Conservation (phyloP, 2,329 filamentous ascomycete genomes). For the Pestalotiopsis sp. region DNA sequence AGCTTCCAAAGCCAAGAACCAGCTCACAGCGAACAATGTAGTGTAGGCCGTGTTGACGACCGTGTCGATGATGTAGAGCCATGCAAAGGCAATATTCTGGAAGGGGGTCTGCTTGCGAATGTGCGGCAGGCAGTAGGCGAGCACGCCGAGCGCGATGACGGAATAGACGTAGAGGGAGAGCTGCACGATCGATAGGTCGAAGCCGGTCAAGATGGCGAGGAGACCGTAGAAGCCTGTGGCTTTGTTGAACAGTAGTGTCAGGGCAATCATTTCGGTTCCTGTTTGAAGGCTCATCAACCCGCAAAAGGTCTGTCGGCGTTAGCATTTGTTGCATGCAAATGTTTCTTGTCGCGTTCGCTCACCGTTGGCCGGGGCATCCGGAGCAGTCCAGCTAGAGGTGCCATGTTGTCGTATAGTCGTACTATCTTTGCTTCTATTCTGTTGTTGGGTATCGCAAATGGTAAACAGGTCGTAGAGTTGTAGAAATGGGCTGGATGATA, state of each 20-base stretch:
- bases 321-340: conserved; percentile 14
- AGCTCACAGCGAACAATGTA: conserved; percentile 76
- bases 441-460: neutral
- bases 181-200: conserved; percentile 79
- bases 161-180: conserved; percentile 93
- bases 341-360: conserved; percentile 4
- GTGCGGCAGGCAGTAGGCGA: conserved; percentile 74
- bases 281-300: conserved; percentile 85
- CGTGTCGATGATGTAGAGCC: conserved; percentile 83
- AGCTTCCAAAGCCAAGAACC: conserved; percentile 73
- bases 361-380: conserved; percentile 17
- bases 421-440: neutral
- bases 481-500: neutral
- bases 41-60: conserved; percentile 83
- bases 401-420: neutral
- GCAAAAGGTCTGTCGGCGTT: conserved; percentile 69
- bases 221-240: conserved; percentile 88
- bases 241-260: conserved; percentile 88
- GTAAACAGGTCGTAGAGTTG: neutral
- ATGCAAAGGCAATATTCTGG: conserved; percentile 79
- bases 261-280: conserved; percentile 81
- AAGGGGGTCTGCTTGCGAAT: conserved; percentile 79
- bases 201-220: conserved; percentile 85
- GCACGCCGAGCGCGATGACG: conserved; percentile 67
- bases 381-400: conserved; percentile 10